Evolutionary conservation across 805 yeast genomes (phyloP).

Genomic region (Metschnikowia vanudenii): DNA sequence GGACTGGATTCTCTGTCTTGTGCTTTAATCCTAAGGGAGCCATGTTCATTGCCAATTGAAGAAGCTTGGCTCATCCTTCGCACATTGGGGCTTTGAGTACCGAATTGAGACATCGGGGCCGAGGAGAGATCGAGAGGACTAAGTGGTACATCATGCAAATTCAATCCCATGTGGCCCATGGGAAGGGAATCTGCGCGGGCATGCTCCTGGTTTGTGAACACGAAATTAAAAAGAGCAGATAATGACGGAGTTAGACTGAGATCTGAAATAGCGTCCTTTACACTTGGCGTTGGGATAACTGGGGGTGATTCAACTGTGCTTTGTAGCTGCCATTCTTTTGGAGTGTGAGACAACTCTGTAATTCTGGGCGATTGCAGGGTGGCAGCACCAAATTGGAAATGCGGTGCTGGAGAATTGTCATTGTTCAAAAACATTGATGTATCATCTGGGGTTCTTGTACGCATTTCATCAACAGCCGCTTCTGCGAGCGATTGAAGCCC

Average conservation of each 20-base stretch:
- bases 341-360: constrained; percentile 1
- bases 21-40: too few relatives aligned
- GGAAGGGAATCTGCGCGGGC: constrained; percentile 6
- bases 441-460: constrained; percentile 11
- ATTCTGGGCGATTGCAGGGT: constrained; percentile 1
- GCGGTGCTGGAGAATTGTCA: not conserved
- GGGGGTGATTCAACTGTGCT: not conserved
- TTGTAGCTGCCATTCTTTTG: constrained; percentile 12
- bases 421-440: not conserved
- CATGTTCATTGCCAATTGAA: not conserved
- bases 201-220: constrained; percentile 28
- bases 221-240: constrained; percentile 38
- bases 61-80: constrained; percentile 1
- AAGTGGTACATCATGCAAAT: constrained; percentile 17
- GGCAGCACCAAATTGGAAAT: not conserved
- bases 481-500: constrained; percentile 35
- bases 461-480: constrained; percentile 32
- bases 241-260: constrained; percentile 36
- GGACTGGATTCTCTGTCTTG: constrained; percentile 3
- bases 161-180: constrained; percentile 14
- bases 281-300: constrained; percentile 2
- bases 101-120: constrained; percentile 1
- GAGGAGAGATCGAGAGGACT: constrained; percentile 25
- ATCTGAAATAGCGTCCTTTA: constrained; percentile 18
- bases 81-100: not conserved